phyloP scores from a whole-genome alignment of 768 basidiomycete species.

The Psilocybe tampanensis region DNA sequence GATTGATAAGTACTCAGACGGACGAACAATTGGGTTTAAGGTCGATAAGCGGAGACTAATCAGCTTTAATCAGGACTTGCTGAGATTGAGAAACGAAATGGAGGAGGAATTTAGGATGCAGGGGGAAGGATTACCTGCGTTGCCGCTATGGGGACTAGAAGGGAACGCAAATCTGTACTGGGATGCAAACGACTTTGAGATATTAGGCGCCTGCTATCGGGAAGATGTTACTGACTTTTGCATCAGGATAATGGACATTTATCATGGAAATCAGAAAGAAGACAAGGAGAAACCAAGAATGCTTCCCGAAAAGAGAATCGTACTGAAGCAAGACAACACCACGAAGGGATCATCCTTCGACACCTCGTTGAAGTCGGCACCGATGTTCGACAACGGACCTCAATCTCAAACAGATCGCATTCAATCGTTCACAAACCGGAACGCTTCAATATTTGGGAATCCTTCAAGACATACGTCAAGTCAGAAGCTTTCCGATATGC shows the following conservation, averaged over 20 bases:
- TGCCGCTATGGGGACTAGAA: constrained; percentile 1
- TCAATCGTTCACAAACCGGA: not conserved
- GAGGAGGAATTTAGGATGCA: not conserved
- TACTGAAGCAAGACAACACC: too few relatives aligned
- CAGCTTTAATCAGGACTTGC: not conserved
- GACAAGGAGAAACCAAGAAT: not conserved
- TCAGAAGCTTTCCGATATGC: not conserved
- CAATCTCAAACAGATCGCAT: not conserved
- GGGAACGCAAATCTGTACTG: not conserved
- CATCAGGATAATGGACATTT: not conserved
- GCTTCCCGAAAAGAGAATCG: not conserved
- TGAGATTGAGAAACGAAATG: not conserved
- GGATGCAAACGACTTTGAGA: constrained; percentile 7
- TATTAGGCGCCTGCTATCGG: not conserved
- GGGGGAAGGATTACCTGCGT: not conserved
- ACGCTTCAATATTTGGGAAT: not conserved
- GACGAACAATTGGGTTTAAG: not conserved
- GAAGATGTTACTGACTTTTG: not conserved
- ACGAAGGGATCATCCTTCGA: too few relatives aligned
- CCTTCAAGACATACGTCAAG: not conserved
- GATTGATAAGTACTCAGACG: not conserved
- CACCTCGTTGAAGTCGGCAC: too few relatives aligned
- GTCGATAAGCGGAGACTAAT: too few relatives aligned
- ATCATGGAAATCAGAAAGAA: not conserved
- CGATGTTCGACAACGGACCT: not conserved